A percentile compares a stretch with the other conserved stretches of the same genome.
phyloP scores from a whole-genome alignment of 1,284 basidiomycete genomes.

The Heterobasidion annosum region DNA sequence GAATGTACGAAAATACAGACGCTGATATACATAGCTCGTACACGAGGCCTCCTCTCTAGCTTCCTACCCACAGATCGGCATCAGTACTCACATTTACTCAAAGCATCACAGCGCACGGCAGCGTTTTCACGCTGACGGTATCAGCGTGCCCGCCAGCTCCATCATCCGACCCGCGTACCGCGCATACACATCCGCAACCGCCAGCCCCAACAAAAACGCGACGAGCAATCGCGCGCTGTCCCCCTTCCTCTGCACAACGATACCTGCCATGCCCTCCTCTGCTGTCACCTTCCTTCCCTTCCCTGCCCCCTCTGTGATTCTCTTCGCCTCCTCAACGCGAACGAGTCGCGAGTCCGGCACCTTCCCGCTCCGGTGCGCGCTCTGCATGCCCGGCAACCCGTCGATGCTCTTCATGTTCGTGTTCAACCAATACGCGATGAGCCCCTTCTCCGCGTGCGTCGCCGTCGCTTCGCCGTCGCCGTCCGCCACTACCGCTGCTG shows the following conservation, averaged over 20 bases:
- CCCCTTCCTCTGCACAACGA: not conserved
- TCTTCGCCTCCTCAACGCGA: not conserved
- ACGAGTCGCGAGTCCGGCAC: constrained; percentile 3
- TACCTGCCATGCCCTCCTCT: not conserved
- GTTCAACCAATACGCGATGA: constrained; percentile 35
- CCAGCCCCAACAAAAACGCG: constrained; percentile 14
- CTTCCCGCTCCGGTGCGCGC: constrained; percentile 7
- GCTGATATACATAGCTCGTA: no score
- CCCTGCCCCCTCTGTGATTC: not conserved
- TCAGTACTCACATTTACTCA: no score
- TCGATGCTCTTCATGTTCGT: constrained; percentile 41
- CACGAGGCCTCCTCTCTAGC: no score
- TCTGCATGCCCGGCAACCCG: constrained; percentile 26
- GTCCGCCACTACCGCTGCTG: not conserved
- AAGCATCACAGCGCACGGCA: no score
- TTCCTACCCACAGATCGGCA: no score
- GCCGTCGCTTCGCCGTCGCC: constrained; percentile 5
- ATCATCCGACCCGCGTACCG: not conserved
- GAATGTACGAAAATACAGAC: no score
- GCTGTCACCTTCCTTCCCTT: not conserved
- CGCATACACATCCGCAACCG: constrained; percentile 8
- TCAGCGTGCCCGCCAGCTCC: not conserved
- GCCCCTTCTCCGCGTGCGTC: constrained; percentile 19
- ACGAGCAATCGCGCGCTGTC: constrained; percentile 5
- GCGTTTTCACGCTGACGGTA: not conserved